Base-by-base conservation (phyloP, 2,329 filamentous ascomycete genomes). In the Colletotrichum salicis region DNA sequence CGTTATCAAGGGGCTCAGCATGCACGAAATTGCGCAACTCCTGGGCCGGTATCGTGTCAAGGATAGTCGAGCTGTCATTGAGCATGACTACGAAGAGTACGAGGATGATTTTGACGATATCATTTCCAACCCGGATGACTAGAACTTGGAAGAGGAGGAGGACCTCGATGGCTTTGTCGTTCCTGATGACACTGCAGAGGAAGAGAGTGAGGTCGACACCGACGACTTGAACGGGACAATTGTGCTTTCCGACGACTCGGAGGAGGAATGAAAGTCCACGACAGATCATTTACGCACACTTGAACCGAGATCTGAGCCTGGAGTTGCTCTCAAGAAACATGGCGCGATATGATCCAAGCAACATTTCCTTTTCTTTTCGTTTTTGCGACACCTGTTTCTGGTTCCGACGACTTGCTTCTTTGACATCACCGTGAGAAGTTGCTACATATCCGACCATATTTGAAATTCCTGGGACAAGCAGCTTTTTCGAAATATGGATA, bases 241-340 rank as follows among this genome's bases (percentile, higher is more conserved):
- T 2, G 24, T 27, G 24, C 7, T 48, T 48, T 48, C 41, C 8
- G 41, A 48, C 19, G 41, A 48, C 6, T 48, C 41, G 4, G 41
- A 48, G 19, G 41, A 48, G 41, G 41, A 48, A 7, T 48, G 41
- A 48, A 48, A 0, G 5, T 48, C 41, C 1, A 19, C 41, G 0
- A 48, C 41, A 0, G 41, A n/a, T 1, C n/a, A 48, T 48, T 4
- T 0, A 15, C 41, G 0, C 7, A 4, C 0, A n/a, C 7, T n/a
- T 45, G 41, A 5, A n/a, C 19, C 41, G 1, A 10, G 6, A 45
- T n/a, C 41, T n/a, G 1, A 45, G 8, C 19, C 15, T 45, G 6
- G 41, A 45, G 19, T 45, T 10, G 19, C 19, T 0, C 41, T 1
- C 41, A 19, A 10, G 19, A 1, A 10, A n/a, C 3, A 48, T 7